phyloP scores from a whole-genome alignment of 495 filamentous ascomycete species.

The Penicillium macrosclerotiorum region DNA sequence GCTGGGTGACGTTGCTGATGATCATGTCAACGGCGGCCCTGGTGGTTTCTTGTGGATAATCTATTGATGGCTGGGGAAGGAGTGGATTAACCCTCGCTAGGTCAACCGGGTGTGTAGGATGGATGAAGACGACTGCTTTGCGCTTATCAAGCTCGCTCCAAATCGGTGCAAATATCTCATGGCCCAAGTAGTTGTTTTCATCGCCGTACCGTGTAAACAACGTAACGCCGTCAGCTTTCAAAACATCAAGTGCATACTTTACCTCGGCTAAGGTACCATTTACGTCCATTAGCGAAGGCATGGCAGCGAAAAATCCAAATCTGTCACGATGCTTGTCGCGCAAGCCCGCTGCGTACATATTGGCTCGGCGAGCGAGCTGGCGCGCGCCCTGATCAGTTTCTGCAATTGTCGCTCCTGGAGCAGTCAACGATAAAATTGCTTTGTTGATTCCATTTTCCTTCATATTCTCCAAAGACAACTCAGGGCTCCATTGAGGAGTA shows the following conservation, averaged over 20 bases:
- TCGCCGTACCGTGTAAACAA: slow-evolving; percentile 53
- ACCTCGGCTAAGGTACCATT: slow-evolving; percentile 41
- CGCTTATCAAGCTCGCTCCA: slow-evolving; percentile 47
- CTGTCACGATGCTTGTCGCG: slow-evolving; percentile 37
- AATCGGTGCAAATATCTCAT: slow-evolving; percentile 37
- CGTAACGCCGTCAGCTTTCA: slow-evolving; percentile 50
- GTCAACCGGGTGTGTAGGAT: slow-evolving; percentile 47
- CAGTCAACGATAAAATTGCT: neutral
- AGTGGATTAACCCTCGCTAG: slow-evolving; percentile 28
- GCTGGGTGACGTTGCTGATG: slow-evolving; percentile 18
- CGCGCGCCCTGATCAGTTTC: neutral
- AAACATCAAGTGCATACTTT: slow-evolving; percentile 39
- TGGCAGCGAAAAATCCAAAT: slow-evolving; percentile 47
- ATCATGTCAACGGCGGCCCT: slow-evolving; percentile 52
- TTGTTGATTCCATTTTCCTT: too few relatives aligned
- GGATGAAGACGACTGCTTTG: slow-evolving; percentile 45
- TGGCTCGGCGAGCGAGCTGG: slow-evolving; percentile 33
- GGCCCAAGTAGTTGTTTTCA: slow-evolving; percentile 46
- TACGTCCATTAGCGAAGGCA: slow-evolving; percentile 42
- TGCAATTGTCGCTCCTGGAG: neutral
- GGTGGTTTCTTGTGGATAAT: slow-evolving; percentile 54
- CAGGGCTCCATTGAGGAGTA: too few relatives aligned
- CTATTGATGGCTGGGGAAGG: slow-evolving; percentile 47
- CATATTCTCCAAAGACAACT: too few relatives aligned
- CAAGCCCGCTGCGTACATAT: slow-evolving; percentile 40